Evolutionary conservation across 2,329 filamentous ascomycete genomes (phyloP).

Genomic region (Calonectria montana): DNA sequence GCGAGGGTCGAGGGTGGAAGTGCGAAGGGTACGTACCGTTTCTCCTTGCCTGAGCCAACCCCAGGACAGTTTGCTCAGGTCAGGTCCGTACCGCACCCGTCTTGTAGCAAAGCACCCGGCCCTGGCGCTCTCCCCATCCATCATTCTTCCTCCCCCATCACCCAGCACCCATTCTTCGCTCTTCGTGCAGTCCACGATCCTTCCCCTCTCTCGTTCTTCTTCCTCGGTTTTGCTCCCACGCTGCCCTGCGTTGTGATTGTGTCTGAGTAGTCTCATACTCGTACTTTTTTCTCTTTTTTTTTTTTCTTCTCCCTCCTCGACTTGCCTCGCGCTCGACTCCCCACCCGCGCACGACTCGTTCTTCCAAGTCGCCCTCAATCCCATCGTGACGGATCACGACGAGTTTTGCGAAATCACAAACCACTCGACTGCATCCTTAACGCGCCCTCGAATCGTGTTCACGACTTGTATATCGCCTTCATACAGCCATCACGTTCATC

Average conservation of each 20-base stretch:
- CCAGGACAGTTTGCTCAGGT: constrained; percentile 37
- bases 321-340: constrained; percentile 28
- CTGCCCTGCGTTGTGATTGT: constrained; percentile 35
- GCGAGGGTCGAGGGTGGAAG: constrained; percentile 37
- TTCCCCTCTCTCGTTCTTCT: constrained; percentile 34
- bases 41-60: constrained; percentile 39
- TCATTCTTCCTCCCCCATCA: constrained; percentile 46
- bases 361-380: constrained; percentile 40
- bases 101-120: constrained; percentile 45
- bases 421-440: constrained; percentile 38
- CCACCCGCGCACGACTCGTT: constrained; percentile 40
- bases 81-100: constrained; percentile 45
- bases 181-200: constrained; percentile 49
- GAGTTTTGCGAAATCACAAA: constrained; percentile 47
- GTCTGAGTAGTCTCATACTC: constrained; percentile 41
- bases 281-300: constrained; percentile 24
- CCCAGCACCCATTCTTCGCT: constrained; percentile 48
- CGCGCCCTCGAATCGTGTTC: constrained; percentile 35
- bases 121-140: constrained; percentile 52
- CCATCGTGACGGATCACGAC: constrained; percentile 44
- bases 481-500: constrained; percentile 16
- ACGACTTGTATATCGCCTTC: constrained; percentile 29
- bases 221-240: constrained; percentile 30
- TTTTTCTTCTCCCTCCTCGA: neutral
- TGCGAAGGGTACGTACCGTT: constrained; percentile 44